Conservation (phyloP, 306 rosid species). For the Rubus parviflorus region DNA sequence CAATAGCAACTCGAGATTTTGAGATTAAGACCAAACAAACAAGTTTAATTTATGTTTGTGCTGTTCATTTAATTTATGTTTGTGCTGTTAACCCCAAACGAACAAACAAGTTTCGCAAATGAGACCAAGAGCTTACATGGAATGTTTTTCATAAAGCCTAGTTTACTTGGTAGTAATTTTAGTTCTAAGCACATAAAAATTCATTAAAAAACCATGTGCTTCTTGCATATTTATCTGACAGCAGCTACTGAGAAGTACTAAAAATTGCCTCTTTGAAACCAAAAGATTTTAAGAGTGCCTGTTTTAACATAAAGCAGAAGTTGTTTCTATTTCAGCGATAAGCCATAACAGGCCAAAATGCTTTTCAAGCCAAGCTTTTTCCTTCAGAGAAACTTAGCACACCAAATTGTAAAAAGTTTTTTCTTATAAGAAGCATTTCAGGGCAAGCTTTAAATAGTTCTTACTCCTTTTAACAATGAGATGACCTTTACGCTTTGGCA, state of each 20-base stretch:
- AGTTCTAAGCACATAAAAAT: neutral
- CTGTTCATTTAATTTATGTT: too few species aligned
- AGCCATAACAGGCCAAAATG: too few species aligned
- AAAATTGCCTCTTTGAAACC: too few species aligned
- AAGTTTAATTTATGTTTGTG: too few species aligned
- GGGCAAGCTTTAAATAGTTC: neutral
- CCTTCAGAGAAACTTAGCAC: neutral
- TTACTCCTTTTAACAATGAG: neutral
- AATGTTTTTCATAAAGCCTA: neutral
- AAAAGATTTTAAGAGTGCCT: too few species aligned
- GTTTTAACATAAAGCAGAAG: too few species aligned
- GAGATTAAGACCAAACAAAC: neutral
- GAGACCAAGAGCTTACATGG: neutral
- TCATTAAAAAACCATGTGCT: neutral
- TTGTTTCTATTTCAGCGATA: too few species aligned
- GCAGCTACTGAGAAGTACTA: neutral
- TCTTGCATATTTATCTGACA: too few species aligned
- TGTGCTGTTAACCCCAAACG: too few species aligned
- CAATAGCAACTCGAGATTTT: too few species aligned
- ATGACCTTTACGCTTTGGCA: neutral
- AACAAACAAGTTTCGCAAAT: neutral
- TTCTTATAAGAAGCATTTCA: too few species aligned
- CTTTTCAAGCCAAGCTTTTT: neutral
- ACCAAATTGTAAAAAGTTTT: neutral
- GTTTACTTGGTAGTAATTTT: neutral